Evolutionary conservation across 140 eudicot species (phyloP).

Genomic region (Ambrosia hybrid): DNA sequence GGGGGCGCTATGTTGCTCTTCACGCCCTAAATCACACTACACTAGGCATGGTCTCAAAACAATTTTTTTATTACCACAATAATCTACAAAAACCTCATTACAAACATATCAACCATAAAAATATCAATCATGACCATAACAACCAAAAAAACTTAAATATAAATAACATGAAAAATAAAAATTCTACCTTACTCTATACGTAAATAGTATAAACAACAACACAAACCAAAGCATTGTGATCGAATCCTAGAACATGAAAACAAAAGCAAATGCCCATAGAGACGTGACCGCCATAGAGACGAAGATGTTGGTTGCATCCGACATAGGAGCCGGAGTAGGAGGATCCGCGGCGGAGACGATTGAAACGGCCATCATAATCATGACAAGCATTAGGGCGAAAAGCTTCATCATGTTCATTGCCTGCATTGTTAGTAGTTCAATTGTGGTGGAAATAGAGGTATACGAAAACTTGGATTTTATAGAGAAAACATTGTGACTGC

Average conservation of each 20-base stretch:
- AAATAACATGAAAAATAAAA: not conserved
- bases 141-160: not conserved
- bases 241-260: not conserved
- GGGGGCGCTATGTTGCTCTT: too few species aligned
- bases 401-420: conserved; percentile 23
- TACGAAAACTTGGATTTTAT: conserved; percentile 12
- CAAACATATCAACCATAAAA: not conserved
- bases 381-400: conserved; percentile 5
- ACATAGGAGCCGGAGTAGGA: conserved; percentile 29
- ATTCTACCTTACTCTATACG: not conserved
- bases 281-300: conserved; percentile 16
- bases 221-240: not conserved
- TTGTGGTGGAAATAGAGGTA: not conserved
- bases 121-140: not conserved
- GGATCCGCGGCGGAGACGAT: conserved; percentile 28
- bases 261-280: conserved; percentile 10
- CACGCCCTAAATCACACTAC: too few species aligned
- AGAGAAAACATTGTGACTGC: conserved; percentile 2
- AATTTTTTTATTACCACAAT: not conserved
- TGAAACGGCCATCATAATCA: conserved; percentile 23
- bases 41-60: too few species aligned
- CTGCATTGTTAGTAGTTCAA: not conserved
- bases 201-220: not conserved
- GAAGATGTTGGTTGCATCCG: conserved; percentile 25
- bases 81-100: not conserved